Conservation (phyloP, 1,284 basidiomycete species). For the Gomphus bonarii region DNA sequence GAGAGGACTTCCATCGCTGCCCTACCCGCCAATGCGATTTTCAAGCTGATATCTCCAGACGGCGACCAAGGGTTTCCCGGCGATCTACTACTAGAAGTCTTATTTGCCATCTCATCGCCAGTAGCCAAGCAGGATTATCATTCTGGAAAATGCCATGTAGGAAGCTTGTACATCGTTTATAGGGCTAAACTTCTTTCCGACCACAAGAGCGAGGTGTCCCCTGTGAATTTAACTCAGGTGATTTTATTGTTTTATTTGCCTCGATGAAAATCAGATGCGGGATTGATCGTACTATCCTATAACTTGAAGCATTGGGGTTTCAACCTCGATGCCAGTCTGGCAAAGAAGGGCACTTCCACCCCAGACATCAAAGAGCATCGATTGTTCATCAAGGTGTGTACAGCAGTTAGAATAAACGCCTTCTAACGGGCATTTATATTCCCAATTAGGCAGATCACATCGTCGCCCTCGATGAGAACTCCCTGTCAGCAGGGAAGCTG, state of each 20-base stretch:
- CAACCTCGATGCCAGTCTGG: slow-evolving; percentile 60
- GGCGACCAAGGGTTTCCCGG: slow-evolving; percentile 65
- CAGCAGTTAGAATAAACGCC: not conserved
- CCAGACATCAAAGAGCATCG: slow-evolving; percentile 46
- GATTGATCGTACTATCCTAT: not conserved
- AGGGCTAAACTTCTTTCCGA: slow-evolving; percentile 47
- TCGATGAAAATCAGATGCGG: slow-evolving; percentile 7
- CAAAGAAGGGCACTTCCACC: slow-evolving; percentile 28
- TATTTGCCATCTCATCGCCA: slow-evolving; percentile 45
- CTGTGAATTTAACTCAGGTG: slow-evolving; percentile 67
- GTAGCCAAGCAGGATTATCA: slow-evolving; percentile 23
- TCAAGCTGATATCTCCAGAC: slow-evolving; percentile 46
- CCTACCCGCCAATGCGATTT: slow-evolving; percentile 35
- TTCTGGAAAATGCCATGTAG: slow-evolving; percentile 38
- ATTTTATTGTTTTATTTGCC: slow-evolving; percentile 1
- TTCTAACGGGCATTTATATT: not conserved
- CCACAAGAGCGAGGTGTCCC: slow-evolving; percentile 39
- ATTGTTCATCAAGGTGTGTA: slow-evolving; percentile 38
- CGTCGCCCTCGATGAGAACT: slow-evolving; percentile 38
- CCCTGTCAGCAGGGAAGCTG: slow-evolving; percentile 43
- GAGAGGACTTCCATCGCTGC: slow-evolving; percentile 37
- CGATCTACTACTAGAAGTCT: slow-evolving; percentile 44
- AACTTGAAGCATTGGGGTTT: slow-evolving; percentile 62
- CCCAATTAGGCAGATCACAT: slow-evolving; percentile 39
- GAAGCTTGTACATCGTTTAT: slow-evolving; percentile 55